Evolutionary conservation across 2,329 filamentous ascomycete species (phyloP).

Genomic region (Epichloe festucae): DNA sequence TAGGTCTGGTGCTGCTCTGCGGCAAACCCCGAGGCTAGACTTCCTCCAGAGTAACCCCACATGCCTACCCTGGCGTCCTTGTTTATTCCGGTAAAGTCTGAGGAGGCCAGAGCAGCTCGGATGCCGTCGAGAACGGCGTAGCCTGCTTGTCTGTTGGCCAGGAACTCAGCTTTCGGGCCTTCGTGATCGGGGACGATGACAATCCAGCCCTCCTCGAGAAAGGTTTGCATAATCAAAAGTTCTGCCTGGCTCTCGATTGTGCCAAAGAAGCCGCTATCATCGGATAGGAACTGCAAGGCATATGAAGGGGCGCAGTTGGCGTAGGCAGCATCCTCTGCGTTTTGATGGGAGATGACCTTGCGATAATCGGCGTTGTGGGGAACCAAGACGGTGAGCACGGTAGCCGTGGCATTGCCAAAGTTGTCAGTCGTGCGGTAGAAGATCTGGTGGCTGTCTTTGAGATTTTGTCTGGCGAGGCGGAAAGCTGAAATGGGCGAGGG

Average conservation of each 20-base stretch:
- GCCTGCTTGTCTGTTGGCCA: constrained; percentile 26
- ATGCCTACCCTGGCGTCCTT: constrained; percentile 23
- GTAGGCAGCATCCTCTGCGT: constrained; percentile 26
- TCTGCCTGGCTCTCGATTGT: constrained; percentile 15
- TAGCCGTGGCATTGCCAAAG: constrained; percentile 19
- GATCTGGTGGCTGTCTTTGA: constrained; percentile 17
- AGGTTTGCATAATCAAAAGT: constrained; percentile 12
- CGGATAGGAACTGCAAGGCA: constrained; percentile 9
- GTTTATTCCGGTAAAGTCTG: constrained; percentile 16
- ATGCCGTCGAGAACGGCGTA: constrained; percentile 31
- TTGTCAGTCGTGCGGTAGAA: constrained; percentile 27
- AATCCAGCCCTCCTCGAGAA: constrained; percentile 31
- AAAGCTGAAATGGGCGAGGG: constrained; percentile 7
- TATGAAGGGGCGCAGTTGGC: constrained; percentile 20
- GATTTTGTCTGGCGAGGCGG: constrained; percentile 8
- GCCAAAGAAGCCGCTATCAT: constrained; percentile 21
- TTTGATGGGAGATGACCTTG: constrained; percentile 28
- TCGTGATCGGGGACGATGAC: constrained; percentile 37
- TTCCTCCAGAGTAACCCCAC: constrained; percentile 26
- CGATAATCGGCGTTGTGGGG: constrained; percentile 17
- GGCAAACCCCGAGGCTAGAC: constrained; percentile 1
- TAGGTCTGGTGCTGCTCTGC: constrained; percentile 7
- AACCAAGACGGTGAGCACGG: constrained; percentile 26
- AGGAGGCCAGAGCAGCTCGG: constrained; percentile 23
- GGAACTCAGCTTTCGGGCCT: constrained; percentile 28